Evolutionary conservation across 805 yeast genomes (phyloP), one percentile per base, ranked within the genome.

Genomic region (Teunomyces atbi): DNA sequence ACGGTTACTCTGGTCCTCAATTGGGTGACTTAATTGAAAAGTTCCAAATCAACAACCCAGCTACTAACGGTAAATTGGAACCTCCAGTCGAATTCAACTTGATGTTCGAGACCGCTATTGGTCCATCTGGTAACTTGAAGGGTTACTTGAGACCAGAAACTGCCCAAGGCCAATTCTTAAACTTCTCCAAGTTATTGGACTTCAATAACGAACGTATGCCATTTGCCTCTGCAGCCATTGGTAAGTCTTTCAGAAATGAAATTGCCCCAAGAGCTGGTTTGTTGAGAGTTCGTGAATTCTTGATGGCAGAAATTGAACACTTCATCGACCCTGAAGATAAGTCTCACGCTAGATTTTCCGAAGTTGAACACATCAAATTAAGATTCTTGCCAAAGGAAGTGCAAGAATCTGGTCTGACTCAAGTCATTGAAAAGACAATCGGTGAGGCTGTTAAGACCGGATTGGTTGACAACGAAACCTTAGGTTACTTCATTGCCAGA

Each of bases 291-390:
- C 89, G 99, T 73, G 99, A 94, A 77, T 94, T 94, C 69, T 77
- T 94, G 65, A 94, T 94, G 99, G 99, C 98, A 48, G 99, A 94
- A 78, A 91, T 94, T 64, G 99, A 94, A 76, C 99, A 94, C 72
- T 94, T 82, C 63, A 97, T 95, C 55, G 99, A 94, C 67, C 99
- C 99, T 49, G 73, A 74, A 41, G 79, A 91, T 72, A 94, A 94
- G 74, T 66, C 76, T 26, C 99, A 94, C 71, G 77, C 84, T 38
- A 83, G 84, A 56, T 95, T 94, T 68, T 72, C 76, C 45, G 88
- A 85, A 55, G 86, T 92, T 46, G 78, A 79, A 59, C 84, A 89
- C 64, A 67, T 87, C 55, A 79, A 78, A 64, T 78, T 94, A 67
- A 75, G 78, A 45, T 86, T 95, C 67, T 78, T 90, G 64, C 91